Conservation (phyloP, 2,329 filamentous ascomycete genomes). For the Xylaria sp. region DNA sequence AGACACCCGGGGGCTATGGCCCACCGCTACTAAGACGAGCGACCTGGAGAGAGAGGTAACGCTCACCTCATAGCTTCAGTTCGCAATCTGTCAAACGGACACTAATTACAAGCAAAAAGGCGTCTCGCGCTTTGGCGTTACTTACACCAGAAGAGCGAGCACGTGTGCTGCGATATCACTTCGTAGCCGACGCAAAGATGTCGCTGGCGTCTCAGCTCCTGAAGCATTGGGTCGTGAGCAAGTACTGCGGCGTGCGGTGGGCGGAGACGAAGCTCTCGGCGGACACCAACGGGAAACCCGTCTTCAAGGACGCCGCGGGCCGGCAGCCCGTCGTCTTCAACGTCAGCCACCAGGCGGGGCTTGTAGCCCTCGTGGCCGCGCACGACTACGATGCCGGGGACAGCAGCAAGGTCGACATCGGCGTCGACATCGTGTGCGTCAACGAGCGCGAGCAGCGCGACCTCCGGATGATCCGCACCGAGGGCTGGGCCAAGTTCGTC, state of each 20-base stretch:
- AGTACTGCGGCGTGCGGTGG: constrained; percentile 70
- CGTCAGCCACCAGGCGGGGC: constrained; percentile 80
- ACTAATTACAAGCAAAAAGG: constrained; percentile 52
- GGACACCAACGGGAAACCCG: constrained; percentile 65
- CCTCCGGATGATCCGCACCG: constrained; percentile 62
- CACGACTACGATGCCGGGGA: constrained; percentile 46
- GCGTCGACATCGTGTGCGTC: constrained; percentile 81
- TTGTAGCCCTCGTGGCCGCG: constrained; percentile 74
- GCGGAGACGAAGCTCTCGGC: constrained; percentile 65
- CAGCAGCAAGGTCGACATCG: constrained; percentile 60
- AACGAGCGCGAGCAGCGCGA: constrained; percentile 74
- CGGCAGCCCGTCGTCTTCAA: constrained; percentile 72
- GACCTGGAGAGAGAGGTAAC: constrained; percentile 61
- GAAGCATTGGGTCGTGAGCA: constrained; percentile 76
- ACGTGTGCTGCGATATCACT: constrained; percentile 69
- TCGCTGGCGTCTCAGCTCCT: constrained; percentile 77
- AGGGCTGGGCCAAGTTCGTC: constrained; percentile 74
- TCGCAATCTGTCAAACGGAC: neutral
- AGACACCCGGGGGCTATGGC: constrained; percentile 69
- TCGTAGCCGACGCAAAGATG: constrained; percentile 79
- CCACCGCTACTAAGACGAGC: constrained; percentile 60
- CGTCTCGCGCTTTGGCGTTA: constrained; percentile 64
- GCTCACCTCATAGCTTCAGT: neutral
- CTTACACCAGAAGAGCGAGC: constrained; percentile 66
- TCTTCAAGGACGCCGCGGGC: constrained; percentile 61